A percentile compares a stretch with the other conserved stretches of the same genome.
phyloP scores from a whole-genome alignment of 176 grass and related monocot genomes.

The Rhynchospora tenuis region DNA sequence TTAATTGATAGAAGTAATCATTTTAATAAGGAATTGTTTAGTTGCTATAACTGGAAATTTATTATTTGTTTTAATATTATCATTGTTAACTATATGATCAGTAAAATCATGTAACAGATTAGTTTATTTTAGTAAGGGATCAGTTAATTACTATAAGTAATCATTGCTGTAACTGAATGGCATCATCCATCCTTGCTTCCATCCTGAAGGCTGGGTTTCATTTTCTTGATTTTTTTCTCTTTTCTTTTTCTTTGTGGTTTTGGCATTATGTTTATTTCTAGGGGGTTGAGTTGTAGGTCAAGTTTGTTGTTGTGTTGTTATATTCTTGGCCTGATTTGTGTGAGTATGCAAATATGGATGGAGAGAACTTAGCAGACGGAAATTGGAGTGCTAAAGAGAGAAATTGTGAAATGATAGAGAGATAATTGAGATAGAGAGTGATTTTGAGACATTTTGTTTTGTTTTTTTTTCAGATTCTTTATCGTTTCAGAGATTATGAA shows the following conservation, averaged over 20 bases:
- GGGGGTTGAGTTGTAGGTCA: background rate
- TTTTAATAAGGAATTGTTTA: too few relatives aligned
- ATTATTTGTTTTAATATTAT: too few relatives aligned
- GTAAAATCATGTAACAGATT: too few relatives aligned
- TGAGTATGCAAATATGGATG: background rate
- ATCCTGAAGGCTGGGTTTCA: slow-evolving; percentile 76
- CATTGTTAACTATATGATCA: too few relatives aligned
- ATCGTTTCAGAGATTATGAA: background rate
- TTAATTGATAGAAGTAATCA: too few relatives aligned
- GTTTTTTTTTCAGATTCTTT: background rate
- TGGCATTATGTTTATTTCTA: background rate
- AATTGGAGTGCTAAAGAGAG: background rate
- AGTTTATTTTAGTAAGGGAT: too few relatives aligned
- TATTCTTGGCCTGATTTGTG: background rate
- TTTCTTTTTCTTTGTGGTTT: background rate
- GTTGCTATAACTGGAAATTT: too few relatives aligned
- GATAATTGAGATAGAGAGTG: background rate
- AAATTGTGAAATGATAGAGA: background rate
- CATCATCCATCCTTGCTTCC: slow-evolving; percentile 98
- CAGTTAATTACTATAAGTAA: too few relatives aligned
- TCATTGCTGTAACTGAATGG: too few relatives aligned
- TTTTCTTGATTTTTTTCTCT: background rate
- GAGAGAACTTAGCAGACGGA: background rate
- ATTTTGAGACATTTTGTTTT: background rate
- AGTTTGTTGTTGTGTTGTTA: background rate